Conservation (phyloP, 106 monocot genomes). For the Acorus calamus region DNA sequence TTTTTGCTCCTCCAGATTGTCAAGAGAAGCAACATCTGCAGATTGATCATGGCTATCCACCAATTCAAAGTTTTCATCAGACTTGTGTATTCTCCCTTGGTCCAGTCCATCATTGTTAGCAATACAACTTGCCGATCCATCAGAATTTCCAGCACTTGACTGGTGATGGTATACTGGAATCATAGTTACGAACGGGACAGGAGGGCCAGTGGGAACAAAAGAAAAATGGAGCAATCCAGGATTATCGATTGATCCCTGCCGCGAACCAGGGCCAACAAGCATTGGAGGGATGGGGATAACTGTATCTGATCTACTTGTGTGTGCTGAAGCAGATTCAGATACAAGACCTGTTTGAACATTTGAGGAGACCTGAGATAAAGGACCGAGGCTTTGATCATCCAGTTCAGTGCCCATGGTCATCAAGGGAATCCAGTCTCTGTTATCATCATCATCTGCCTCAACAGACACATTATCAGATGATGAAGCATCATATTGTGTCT, state of each 20-base stretch:
- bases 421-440: conserved; percentile 24
- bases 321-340: conserved; percentile 25
- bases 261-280: conserved; percentile 25
- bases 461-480: conserved; percentile 28
- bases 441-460: conserved; percentile 30
- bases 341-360: conserved; percentile 17
- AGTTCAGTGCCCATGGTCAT: conserved; percentile 19
- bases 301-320: conserved; percentile 28
- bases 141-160: conserved; percentile 24
- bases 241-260: conserved; percentile 26
- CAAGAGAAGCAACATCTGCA: conserved; percentile 13
- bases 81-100: too few relatives aligned
- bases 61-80: neutral
- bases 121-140: conserved; percentile 24
- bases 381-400: conserved; percentile 18
- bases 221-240: conserved; percentile 29
- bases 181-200: conserved; percentile 47
- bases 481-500: conserved; percentile 37
- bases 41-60: conserved; percentile 22
- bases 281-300: conserved; percentile 32
- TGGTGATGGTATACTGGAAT: conserved; percentile 23
- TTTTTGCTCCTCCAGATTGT: conserved; percentile 30
- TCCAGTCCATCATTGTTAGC: conserved; percentile 16
- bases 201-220: conserved; percentile 65
- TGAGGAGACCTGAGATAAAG: conserved; percentile 7